phyloP scores from a whole-genome alignment of 345 rosid genomes.

The Gossypium turneri region DNA sequence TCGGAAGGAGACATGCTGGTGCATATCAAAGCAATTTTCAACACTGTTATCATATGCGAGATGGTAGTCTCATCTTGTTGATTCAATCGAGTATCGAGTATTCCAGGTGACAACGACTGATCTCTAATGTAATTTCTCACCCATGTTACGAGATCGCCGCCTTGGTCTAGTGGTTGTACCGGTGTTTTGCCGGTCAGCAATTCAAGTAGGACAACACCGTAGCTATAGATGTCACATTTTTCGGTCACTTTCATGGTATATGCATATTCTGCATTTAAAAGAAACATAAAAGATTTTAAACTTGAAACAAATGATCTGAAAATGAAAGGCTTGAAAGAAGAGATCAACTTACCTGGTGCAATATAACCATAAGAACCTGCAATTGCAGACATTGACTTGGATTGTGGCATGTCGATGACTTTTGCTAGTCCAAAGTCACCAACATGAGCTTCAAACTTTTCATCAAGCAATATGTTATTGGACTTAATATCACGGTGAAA shows the following conservation, averaged over 20 bases:
- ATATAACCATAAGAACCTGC: constrained; percentile 98
- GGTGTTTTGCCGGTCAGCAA: constrained; percentile 76
- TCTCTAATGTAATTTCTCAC: constrained; percentile 54
- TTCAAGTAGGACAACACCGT: constrained; percentile 79
- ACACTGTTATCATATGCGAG: constrained; percentile 66
- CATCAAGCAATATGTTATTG: constrained; percentile 74
- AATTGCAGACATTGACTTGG: constrained; percentile 90
- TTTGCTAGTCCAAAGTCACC: constrained; percentile 95
- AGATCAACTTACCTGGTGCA: constrained; percentile 61
- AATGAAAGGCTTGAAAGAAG: background rate
- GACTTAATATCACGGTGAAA: constrained; percentile 90
- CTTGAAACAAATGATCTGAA: background rate
- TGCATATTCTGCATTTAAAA: constrained; percentile 60
- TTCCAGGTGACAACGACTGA: constrained; percentile 51
- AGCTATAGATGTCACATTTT: constrained; percentile 89
- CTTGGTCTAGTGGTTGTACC: constrained; percentile 84
- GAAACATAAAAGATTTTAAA: background rate
- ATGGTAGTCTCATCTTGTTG: constrained; percentile 37
- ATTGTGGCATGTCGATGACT: constrained; percentile 82
- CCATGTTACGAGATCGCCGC: constrained; percentile 85
- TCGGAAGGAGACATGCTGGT: constrained; percentile 61
- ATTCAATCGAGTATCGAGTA: constrained; percentile 9
- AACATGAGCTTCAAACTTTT: constrained; percentile 79
- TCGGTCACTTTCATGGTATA: constrained; percentile 94
- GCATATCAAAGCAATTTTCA: constrained; percentile 75